These are phyloP conservation scores for Coemansia sp. DNA, from an alignment of 192 early-diverging fungal species.

Conservation along the genomic window DNA sequence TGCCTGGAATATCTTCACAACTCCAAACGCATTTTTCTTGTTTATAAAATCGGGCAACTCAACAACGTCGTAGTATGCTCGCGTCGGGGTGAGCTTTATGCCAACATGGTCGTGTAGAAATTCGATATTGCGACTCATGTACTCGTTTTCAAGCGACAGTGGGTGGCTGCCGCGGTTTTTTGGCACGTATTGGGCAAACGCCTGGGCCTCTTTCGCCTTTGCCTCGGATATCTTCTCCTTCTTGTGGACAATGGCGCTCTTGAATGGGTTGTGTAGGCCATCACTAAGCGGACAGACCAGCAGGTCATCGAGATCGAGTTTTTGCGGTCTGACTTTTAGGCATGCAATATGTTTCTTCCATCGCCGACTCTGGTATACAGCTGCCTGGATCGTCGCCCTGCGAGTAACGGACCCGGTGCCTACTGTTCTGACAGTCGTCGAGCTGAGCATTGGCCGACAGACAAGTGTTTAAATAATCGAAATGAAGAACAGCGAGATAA, in stretches of 20 bases:
- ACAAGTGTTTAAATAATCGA: not conserved
- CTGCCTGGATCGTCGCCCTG: constrained; percentile 5
- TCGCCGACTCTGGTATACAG: constrained; percentile 27
- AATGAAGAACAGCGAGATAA: not conserved
- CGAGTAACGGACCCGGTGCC: not conserved
- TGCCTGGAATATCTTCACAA: constrained; percentile 18
- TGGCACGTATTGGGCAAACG: constrained; percentile 4
- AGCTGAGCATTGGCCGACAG: constrained; percentile 10
- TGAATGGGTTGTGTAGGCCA: constrained; percentile 45
- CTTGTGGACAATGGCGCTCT: constrained; percentile 5
- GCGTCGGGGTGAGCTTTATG: constrained; percentile 36
- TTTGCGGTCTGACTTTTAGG: constrained; percentile 9
- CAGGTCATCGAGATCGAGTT: constrained; percentile 11
- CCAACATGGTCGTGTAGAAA: constrained; percentile 28
- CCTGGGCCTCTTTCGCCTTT: not conserved
- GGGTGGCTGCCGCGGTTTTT: constrained; percentile 20
- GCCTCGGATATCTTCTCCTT: not conserved
- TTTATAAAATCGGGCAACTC: constrained; percentile 6
- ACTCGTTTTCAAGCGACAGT: constrained; percentile 21
- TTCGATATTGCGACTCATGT: constrained; percentile 3
- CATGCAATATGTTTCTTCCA: constrained; percentile 5
- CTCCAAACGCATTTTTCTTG: constrained; percentile 13
- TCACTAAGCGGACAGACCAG: not conserved
- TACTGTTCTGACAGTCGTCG: not conserved
- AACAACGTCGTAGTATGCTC: constrained; percentile 7